A percentile compares a stretch with the other conserved stretches of the same genome.
phyloP scores from a whole-genome alignment of 2,329 filamentous ascomycete genomes.

The Neonectria punicea region DNA sequence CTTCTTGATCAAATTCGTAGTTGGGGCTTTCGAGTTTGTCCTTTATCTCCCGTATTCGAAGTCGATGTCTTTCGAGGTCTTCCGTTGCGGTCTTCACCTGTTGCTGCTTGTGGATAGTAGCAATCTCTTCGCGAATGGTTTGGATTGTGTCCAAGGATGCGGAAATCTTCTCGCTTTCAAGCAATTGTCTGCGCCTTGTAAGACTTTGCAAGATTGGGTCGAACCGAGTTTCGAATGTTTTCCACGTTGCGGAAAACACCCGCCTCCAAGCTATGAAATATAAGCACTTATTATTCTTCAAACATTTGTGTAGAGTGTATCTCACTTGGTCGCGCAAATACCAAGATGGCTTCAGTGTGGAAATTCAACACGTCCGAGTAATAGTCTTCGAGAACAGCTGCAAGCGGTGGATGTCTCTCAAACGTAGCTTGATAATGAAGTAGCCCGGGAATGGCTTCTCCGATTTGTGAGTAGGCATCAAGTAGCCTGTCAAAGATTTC shows the following conservation, averaged over 20 bases:
- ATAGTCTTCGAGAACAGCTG: constrained; percentile 19
- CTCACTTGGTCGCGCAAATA: constrained; percentile 13
- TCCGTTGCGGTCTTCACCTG: not conserved
- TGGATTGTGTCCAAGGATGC: not conserved
- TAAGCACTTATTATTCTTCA: not conserved
- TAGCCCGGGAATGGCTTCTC: constrained; percentile 6
- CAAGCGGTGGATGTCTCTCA: not conserved
- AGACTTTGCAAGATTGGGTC: constrained; percentile 12
- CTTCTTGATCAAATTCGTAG: constrained; percentile 7
- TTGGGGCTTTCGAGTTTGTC: constrained; percentile 5
- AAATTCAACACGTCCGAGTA: constrained; percentile 24
- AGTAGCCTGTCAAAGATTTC: constrained; percentile 14
- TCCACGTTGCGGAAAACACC: constrained; percentile 17
- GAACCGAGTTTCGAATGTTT: constrained; percentile 20
- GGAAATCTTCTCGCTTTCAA: constrained; percentile 7
- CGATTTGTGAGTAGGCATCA: constrained; percentile 17
- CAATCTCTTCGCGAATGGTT: not conserved
- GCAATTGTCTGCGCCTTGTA: not conserved
- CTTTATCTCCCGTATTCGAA: constrained; percentile 2
- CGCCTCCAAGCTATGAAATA: constrained; percentile 10
- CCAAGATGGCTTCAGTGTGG: constrained; percentile 9
- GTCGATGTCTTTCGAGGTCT: not conserved
- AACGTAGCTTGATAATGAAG: constrained; percentile 8
- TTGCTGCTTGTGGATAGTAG: not conserved
- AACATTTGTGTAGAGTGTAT: not conserved